Evolutionary conservation across 176 grass and related monocot genomes (phyloP), one percentile per base, ranked within the genome.

Genomic region (Carex littledalei): DNA sequence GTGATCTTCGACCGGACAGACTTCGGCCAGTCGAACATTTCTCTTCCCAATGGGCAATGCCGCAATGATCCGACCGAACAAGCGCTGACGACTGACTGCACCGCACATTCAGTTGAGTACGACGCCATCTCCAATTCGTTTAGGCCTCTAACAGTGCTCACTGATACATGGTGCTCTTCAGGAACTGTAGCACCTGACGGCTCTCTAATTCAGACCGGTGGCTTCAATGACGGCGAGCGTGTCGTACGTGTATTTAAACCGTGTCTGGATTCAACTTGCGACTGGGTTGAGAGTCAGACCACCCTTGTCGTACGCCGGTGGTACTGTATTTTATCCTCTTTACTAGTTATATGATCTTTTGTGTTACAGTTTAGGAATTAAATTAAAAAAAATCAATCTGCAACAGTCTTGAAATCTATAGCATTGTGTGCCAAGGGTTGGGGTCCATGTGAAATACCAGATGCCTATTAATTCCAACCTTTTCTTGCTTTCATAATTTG

Each of bases 111-210:
- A 6, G 91, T 75, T 34, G 94, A 96, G 84, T 96, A 96, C 69
- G 70, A 91, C 73, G 64, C 86, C 10, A 66, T 67, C 0, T 39
- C 84, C 81, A 93, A 93, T 86, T 21, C 84, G 0, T 81, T 86
- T 79, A 86, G 94, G 37, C 86, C 94, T 65, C 87, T 96, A 49
- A 78, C 0, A 49, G 6, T 96, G 61, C 84, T 91, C 83, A 96
- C 94, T 66, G 94, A 96, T 86, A 79, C 94, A 34, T 96, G 94
- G 94, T 96, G 94, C 86, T 96, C 94, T 0, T 96, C 94, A 1
- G 94, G 89, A 86, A 87, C 87, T 52, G 94, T 96, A 12, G 87
- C 89, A 34, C 83, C 91, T 13, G 89, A 96, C 69, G 94, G 94
- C 83, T 74, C 80, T 6, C 89, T 96, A 50, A 75, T 93, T 31